Conservation (phyloP, 257 asterid species). For the Ilex asprella region DNA sequence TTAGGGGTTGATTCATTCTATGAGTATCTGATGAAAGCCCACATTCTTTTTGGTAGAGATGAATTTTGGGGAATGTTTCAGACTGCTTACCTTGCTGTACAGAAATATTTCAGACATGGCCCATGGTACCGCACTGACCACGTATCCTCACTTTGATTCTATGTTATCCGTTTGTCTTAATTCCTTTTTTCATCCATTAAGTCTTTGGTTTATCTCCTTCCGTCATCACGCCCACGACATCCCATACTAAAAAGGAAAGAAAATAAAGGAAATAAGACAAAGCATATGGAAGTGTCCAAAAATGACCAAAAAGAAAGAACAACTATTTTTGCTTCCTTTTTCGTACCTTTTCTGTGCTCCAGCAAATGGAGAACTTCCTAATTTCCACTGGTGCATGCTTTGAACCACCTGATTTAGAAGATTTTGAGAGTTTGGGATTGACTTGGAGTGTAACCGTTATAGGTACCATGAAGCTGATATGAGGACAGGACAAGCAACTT, state of each 20-base stretch:
- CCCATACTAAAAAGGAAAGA: no score
- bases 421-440: not conserved
- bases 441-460: conserved; percentile 7
- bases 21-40: conserved; percentile 86
- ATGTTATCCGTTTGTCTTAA: not conserved
- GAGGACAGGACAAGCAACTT: conserved; percentile 94
- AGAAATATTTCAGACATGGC: conserved; percentile 82
- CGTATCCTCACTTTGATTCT: conserved; percentile 4
- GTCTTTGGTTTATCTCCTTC: not conserved
- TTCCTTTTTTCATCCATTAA: not conserved
- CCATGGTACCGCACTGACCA: conserved; percentile 57
- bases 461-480: conserved; percentile 99
- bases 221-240: not conserved
- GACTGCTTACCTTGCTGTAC: conserved; percentile 82
- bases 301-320: no score
- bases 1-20: conserved; percentile 95
- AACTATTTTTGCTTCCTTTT: no score
- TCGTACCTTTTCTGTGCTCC: no score
- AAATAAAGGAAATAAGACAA: no score
- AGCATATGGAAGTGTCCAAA: no score
- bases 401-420: conserved; percentile 3
- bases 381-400: not conserved
- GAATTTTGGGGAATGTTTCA: conserved; percentile 97
- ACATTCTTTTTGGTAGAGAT: conserved; percentile 89
- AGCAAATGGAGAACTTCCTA: no score